Percentiles rank a stretch among this genome's conserved stretches.
Evolutionary conservation across 495 filamentous ascomycete genomes (phyloP).

Genomic region (Oleoguttula mirabilis): DNA sequence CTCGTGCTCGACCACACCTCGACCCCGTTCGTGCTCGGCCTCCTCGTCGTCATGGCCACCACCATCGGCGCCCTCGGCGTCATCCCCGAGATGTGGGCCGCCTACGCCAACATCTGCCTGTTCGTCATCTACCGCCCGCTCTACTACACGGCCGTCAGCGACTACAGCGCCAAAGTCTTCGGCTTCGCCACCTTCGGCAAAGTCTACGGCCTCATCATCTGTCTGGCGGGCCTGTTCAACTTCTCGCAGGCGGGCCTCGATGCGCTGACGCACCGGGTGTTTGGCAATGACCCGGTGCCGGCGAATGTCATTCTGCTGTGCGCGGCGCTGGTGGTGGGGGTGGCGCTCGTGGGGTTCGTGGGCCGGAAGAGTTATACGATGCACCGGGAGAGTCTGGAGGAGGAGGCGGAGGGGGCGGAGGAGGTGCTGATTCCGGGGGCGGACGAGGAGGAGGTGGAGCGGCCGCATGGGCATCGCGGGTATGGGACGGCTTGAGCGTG

Average conservation of each 20-base stretch:
- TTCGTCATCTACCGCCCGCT: slow-evolving; percentile 70
- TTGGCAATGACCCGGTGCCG: slow-evolving; percentile 59
- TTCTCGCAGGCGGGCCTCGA: slow-evolving; percentile 78
- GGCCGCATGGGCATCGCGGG: slow-evolving; percentile 7
- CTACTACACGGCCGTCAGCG: slow-evolving; percentile 66
- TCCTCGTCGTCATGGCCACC: slow-evolving; percentile 62
- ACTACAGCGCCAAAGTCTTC: slow-evolving; percentile 92
- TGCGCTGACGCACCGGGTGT: slow-evolving; percentile 60
- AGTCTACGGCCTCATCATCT: slow-evolving; percentile 92
- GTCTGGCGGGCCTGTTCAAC: slow-evolving; percentile 73
- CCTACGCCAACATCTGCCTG: slow-evolving; percentile 64
- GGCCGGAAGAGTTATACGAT: slow-evolving; percentile 25
- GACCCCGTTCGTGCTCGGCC: slow-evolving; percentile 60
- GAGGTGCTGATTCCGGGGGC: slow-evolving; percentile 29
- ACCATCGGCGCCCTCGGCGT: slow-evolving; percentile 69
- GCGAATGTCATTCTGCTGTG: slow-evolving; percentile 61
- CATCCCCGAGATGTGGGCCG: slow-evolving; percentile 58
- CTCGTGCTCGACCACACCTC: slow-evolving; percentile 63
- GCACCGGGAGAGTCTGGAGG: slow-evolving; percentile 25
- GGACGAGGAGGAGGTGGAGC: slow-evolving; percentile 10
- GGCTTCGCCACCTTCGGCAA: slow-evolving; percentile 91
- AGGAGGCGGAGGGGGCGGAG: slow-evolving; percentile 29
- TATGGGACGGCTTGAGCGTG: slow-evolving; percentile 17
- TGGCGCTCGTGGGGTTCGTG: slow-evolving; percentile 29
- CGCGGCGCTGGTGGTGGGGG: slow-evolving; percentile 40